Evolutionary conservation across 257 asterid genomes (phyloP).

Genomic region (Ophiorrhiza pumila): DNA sequence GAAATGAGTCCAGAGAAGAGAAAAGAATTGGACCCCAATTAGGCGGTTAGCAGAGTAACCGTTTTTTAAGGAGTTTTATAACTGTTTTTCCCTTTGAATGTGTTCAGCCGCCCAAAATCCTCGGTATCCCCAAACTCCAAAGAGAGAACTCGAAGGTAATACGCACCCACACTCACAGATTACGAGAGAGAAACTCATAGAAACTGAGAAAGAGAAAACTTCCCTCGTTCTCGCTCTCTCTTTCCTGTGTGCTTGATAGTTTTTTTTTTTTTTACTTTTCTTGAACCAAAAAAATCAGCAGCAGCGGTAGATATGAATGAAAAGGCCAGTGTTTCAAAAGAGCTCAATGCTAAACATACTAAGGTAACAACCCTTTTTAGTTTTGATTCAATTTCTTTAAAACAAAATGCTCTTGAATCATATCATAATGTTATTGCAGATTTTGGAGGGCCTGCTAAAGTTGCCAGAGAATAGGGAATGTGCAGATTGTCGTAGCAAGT

Average conservation of each 20-base stretch:
- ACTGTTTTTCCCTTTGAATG: constrained; percentile 19
- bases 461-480: constrained; percentile 84
- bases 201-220: constrained; percentile 15
- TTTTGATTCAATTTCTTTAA: background rate
- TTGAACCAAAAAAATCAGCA: background rate
- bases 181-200: background rate
- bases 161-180: background rate
- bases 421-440: constrained; percentile 29
- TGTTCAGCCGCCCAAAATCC: constrained; percentile 20
- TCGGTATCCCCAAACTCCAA: background rate
- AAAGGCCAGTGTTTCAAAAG: constrained; percentile 81
- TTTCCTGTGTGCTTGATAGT: background rate
- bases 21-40: background rate
- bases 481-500: constrained; percentile 87
- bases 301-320: constrained; percentile 49
- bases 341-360: constrained; percentile 73
- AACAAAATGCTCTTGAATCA: background rate
- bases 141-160: background rate
- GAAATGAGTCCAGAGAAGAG: background rate
- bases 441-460: constrained; percentile 72
- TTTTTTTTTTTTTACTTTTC: constrained; percentile 6
- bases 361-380: constrained; percentile 42
- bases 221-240: constrained; percentile 14
- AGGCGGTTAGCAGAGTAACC: background rate
- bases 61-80: constrained; percentile 1